These are phyloP conservation scores for Malassezia furfur DNA, from an alignment of 1,284 basidiomycete genomes.

Conservation along the genomic window DNA sequence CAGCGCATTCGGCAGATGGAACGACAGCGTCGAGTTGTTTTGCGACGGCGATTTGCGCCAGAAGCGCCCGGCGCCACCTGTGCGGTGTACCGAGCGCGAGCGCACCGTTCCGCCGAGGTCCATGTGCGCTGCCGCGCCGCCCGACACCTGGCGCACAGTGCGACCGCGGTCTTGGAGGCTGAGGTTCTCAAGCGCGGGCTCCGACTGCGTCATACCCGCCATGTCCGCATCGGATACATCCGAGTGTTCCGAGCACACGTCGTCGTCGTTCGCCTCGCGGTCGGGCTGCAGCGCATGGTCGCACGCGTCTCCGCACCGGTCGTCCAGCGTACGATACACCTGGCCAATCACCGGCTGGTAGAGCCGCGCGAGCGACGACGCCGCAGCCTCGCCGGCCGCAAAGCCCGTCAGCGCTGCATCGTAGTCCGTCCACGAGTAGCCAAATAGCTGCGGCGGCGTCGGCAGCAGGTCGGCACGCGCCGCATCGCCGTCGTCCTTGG, in stretches of 20 bases:
- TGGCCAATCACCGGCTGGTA: constrained; percentile 18
- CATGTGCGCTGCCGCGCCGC: too few relatives aligned
- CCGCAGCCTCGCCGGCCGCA: constrained; percentile 33
- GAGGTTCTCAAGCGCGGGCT: constrained; percentile 21
- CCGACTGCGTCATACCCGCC: constrained; percentile 32
- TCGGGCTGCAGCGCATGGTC: not conserved
- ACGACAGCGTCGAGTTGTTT: not conserved
- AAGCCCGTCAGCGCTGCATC: constrained; percentile 41
- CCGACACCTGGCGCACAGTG: not conserved
- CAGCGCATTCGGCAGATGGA: constrained; percentile 5
- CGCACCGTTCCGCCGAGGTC: not conserved
- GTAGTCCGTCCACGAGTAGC: constrained; percentile 39
- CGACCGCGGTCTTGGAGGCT: not conserved
- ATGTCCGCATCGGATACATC: constrained; percentile 14
- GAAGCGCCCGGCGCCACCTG: not conserved
- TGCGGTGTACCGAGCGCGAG: not conserved
- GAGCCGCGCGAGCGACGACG: constrained; percentile 26
- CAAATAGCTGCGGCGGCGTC: constrained; percentile 35
- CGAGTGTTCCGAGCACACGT: not conserved
- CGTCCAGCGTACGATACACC: not conserved
- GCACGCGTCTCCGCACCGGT: not conserved
- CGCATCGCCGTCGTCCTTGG: not conserved
- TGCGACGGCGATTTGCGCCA: constrained; percentile 8
- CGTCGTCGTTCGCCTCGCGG: not conserved
- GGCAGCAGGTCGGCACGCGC: constrained; percentile 16